Percentiles rank a stretch among this genome's conserved stretches.
These are phyloP conservation scores for Chlorella ohadii DNA, from an alignment of 139 green algal species.

Conservation along the genomic window DNA sequence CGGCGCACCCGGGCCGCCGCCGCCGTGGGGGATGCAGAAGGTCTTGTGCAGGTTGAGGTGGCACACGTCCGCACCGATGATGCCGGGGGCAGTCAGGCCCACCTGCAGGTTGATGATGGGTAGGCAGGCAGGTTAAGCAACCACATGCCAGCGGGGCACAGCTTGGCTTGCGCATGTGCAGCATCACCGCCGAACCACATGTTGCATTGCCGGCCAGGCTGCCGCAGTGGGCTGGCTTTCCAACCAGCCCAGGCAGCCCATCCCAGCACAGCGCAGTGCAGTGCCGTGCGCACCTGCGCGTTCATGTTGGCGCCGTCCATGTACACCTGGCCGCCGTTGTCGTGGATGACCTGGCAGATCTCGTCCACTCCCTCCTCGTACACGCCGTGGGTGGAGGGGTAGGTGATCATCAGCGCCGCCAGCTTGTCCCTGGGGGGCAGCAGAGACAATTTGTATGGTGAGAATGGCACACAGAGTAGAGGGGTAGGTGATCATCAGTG, in stretches of 20 bases:
- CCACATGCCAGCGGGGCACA: conserved; percentile 36
- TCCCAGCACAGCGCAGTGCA: no score
- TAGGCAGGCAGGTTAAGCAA: background rate
- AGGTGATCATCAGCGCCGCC: conserved; percentile 99
- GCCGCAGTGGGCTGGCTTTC: no score
- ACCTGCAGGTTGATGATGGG: conserved; percentile 71
- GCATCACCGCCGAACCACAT: no score
- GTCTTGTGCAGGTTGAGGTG: conserved; percentile 99
- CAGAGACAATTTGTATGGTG: no score
- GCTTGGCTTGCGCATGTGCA: no score
- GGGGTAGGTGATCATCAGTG: conserved; percentile 99
- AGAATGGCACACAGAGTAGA: no score
- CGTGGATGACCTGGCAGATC: conserved; percentile 97
- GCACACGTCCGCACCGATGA: conserved; percentile 99
- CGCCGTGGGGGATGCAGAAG: conserved; percentile 99
- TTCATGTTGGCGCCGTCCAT: conserved; percentile 99
- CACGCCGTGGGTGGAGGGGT: conserved; percentile 98
- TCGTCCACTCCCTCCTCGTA: conserved; percentile 98
- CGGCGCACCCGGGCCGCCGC: conserved; percentile 75
- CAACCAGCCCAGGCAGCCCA: no score
- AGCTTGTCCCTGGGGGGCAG: conserved; percentile 75
- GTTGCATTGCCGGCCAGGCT: no score
- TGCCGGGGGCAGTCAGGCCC: conserved; percentile 94
- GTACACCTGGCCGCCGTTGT: conserved; percentile 94
- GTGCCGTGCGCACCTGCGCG: conserved; percentile 79